Evolutionary conservation across 1,139 yeast genomes (phyloP), one percentile per base, ranked within the genome.

Genomic region (Candida labiduridarum): DNA sequence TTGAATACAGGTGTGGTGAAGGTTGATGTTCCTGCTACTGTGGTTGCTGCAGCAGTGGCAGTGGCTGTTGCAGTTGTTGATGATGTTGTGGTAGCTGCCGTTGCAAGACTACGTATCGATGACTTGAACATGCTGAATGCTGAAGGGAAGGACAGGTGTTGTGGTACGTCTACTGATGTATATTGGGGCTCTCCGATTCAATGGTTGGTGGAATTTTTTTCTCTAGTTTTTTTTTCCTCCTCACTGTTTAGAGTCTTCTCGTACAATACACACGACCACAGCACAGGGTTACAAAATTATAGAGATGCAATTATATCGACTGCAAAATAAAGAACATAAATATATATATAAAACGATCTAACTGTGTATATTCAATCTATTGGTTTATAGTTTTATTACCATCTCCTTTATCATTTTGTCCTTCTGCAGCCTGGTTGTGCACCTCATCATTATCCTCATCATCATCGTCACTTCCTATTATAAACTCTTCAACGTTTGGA

Each of bases 391-490:
- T 4, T n/a, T 25, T 19, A 3, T 38, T 25, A 12, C 11, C 15
- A 14, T 34, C 36, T 14, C 10, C 18, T 14, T 34, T 34, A n/a
- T 6, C n/a, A 19, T n/a, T 22, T 7, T 41, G 35, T 29, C 19
- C 44, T 41, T 41, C 14, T 22, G 27, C 7, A 7, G 15, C 4
- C 25, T 30, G 5, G 12, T 25, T 25, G 29, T 9, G 29, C n/a
- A n/a, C n/a, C 29, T 25, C 41, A 15, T 39, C n/a, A 35, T 35
- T n/a, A 9, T 35, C 25, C 15, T 29, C 55, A 14, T 56, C 61
- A 50, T 79, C 83, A 29, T 78, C 83, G 48, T 79, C 83, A 55
- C 80, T 76, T 34, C 68, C 79, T 50, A 79, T 74, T 33, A 76
- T 66, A 52, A 59, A 69, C 33, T 66, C 64, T 39, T 64, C 69